Percentiles rank a stretch among this genome's conserved stretches.
Evolutionary conservation across 1,284 basidiomycete species (phyloP).

Genomic region (Apiotrichum gamsii): DNA sequence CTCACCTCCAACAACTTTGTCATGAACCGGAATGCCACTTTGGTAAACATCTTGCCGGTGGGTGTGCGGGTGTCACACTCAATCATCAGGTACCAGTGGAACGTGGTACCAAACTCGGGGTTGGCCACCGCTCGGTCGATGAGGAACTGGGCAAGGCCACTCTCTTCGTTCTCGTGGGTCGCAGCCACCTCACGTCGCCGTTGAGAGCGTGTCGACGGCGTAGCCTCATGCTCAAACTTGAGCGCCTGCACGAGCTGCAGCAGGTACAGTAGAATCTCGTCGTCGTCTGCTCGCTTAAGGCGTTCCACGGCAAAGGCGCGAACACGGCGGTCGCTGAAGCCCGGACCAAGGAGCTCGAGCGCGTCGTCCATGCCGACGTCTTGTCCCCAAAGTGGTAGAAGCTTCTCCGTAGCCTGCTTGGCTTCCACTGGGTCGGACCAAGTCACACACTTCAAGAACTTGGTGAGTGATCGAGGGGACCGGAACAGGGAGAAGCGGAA

Average conservation of each 20-base stretch:
- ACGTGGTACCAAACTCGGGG: conserved; percentile 75
- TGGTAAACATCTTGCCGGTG: conserved; percentile 84
- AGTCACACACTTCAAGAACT: conserved; percentile 96
- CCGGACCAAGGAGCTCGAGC: conserved; percentile 84
- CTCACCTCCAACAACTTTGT: conserved; percentile 72
- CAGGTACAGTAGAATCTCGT: conserved; percentile 87
- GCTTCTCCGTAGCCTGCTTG: conserved; percentile 92
- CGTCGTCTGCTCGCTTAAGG: conserved; percentile 85
- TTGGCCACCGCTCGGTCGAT: conserved; percentile 79
- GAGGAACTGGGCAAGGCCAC: conserved; percentile 82
- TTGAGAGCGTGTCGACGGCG: conserved; percentile 49
- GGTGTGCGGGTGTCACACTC: conserved; percentile 68
- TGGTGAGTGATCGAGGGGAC: conserved; percentile 71
- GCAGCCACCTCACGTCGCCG: conserved; percentile 43
- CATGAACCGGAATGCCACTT: conserved; percentile 83
- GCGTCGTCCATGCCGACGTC: conserved; percentile 96
- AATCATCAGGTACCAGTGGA: conserved; percentile 98
- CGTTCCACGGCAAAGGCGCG: conserved; percentile 90
- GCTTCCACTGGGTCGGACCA: conserved; percentile 96
- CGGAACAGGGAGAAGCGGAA: conserved; percentile 93
- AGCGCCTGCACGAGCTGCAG: conserved; percentile 95
- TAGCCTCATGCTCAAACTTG: conserved; percentile 66
- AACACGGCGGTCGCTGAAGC: conserved; percentile 83
- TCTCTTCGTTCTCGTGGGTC: conserved; percentile 54
- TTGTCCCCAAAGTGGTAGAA: conserved; percentile 86